Conservation (phyloP, 1,139 yeast genomes). For the Suhomyces bokatorum region DNA sequence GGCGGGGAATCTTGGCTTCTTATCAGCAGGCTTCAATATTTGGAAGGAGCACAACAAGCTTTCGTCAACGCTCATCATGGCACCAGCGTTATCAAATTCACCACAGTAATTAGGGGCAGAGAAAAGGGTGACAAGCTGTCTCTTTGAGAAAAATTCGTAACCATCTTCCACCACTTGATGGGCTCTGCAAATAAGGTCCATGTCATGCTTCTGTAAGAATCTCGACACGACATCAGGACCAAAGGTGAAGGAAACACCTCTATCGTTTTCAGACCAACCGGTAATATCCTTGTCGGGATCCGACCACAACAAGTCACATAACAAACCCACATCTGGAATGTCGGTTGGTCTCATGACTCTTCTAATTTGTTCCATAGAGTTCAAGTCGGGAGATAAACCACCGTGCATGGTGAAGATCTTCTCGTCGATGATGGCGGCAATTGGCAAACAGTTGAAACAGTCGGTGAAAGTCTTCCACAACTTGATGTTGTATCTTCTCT, state of each 20-base stretch:
- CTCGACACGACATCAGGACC: slow-evolving; percentile 97
- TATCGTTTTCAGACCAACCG: slow-evolving; percentile 97
- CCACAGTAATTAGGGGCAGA: slow-evolving; percentile 99
- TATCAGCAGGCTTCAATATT: slow-evolving; percentile 96
- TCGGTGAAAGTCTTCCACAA: slow-evolving; percentile 98
- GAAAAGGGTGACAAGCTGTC: slow-evolving; percentile 92
- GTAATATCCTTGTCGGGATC: slow-evolving; percentile 98
- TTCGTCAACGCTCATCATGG: slow-evolving; percentile 99
- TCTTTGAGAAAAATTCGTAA: slow-evolving; percentile 91
- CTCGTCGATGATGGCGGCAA: slow-evolving; percentile 96
- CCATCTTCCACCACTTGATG: slow-evolving; percentile 99
- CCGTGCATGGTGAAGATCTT: slow-evolving; percentile 99
- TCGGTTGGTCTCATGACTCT: slow-evolving; percentile 99
- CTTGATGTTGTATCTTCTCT: slow-evolving; percentile 94
- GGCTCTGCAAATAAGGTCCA: slow-evolving; percentile 96
- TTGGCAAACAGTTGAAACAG: slow-evolving; percentile 96
- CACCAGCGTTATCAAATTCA: slow-evolving; percentile 98
- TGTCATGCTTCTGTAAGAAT: slow-evolving; percentile 91
- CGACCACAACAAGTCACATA: slow-evolving; percentile 96
- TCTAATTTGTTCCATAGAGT: slow-evolving; percentile 97
- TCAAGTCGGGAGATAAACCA: slow-evolving; percentile 94
- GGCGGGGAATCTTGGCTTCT: slow-evolving; percentile 70
- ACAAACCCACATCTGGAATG: slow-evolving; percentile 93
- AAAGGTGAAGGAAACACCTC: slow-evolving; percentile 96
- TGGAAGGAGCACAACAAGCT: slow-evolving; percentile 95